Base-by-base conservation (phyloP, 1,139 yeast genomes). In the Taphrina wiesneri region DNA sequence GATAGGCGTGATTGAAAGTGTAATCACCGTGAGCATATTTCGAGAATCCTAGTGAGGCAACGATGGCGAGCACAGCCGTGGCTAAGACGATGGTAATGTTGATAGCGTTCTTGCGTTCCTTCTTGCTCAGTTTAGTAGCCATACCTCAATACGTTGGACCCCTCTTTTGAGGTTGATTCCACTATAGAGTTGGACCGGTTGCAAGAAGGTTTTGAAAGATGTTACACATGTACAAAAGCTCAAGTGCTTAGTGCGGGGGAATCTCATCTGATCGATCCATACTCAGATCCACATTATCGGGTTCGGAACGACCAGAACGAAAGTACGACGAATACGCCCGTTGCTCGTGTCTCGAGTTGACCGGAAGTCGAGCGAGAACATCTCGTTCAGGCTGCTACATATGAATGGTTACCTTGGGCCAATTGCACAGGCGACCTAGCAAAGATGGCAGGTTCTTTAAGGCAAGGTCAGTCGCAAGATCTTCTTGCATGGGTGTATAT, bases 371-470 rank as follows among this genome's bases (percentile, higher is more conserved):
- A 11, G 34, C 34, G 34, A n/a, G n/a, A n/a, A n/a, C n/a, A n/a
- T n/a, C 34, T 11, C 34, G 11, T 30, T 6, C 34, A 11, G 9
- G 11, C 11, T 6, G 34, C 11, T 30, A 6, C 6, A 11, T 30
- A 30, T 30, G 11, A 6, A 6, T 30, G 11, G 34, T 6, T 11
- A 30, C 11, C 34, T 11, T 6, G 11, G 9, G 11, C 34, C 34
- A 11, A 6, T 6, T 11, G 11, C 34, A 30, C 9, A 30, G 34
- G 6, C 34, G 34, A 30, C 6, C 6, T 5, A 39, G 26, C 49
- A 45, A 19, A 11, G 36, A 52, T 52, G 56, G 56, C 56, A 1
- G 56, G 56, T 5, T 9, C 56, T n/a, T 28, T 52, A 45, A 52
- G 34, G 26, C 30, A 52, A 30, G 56, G 56, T 51, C 15, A 13